Conservation (phyloP, 2,329 filamentous ascomycete genomes). For the Tolypocladium pustulatum region DNA sequence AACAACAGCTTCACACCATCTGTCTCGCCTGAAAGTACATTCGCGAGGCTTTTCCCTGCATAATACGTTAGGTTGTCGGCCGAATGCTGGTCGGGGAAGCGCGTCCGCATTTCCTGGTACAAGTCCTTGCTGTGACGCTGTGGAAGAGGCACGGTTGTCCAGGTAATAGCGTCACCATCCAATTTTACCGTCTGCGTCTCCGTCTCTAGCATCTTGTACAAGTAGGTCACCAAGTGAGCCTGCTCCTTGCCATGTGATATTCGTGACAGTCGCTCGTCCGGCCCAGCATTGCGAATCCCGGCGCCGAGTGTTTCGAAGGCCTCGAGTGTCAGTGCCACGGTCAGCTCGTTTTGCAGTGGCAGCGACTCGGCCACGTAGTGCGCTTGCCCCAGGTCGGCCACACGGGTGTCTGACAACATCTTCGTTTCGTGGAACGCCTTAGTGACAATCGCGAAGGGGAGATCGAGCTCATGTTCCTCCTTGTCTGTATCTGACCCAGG, state of each 20-base stretch:
- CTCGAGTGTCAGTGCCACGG: neutral
- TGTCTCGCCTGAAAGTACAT: conserved; percentile 18
- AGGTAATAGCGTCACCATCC: neutral
- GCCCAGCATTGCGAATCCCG: neutral
- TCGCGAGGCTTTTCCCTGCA: conserved; percentile 15
- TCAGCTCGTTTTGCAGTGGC: neutral
- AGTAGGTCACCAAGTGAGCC: neutral
- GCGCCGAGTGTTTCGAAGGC: neutral
- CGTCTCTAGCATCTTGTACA: conserved; percentile 3
- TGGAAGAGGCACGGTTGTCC: conserved; percentile 3
- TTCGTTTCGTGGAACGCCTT: neutral
- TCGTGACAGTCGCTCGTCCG: neutral
- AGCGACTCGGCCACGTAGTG: neutral
- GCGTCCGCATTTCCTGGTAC: neutral
- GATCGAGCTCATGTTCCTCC: neutral
- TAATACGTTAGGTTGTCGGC: conserved; percentile 10
- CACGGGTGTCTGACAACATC: neutral
- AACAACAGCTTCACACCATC: conserved; percentile 29
- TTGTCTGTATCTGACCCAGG: neutral
- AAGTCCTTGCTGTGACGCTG: neutral
- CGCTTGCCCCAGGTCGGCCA: neutral
- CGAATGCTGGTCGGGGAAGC: neutral
- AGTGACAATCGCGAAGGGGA: neutral
- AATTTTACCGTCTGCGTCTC: conserved; percentile 3
- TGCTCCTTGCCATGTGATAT: neutral